Evolutionary conservation across 208 protist species (phyloP).

Genomic region (Wallacemonas sp.): DNA sequence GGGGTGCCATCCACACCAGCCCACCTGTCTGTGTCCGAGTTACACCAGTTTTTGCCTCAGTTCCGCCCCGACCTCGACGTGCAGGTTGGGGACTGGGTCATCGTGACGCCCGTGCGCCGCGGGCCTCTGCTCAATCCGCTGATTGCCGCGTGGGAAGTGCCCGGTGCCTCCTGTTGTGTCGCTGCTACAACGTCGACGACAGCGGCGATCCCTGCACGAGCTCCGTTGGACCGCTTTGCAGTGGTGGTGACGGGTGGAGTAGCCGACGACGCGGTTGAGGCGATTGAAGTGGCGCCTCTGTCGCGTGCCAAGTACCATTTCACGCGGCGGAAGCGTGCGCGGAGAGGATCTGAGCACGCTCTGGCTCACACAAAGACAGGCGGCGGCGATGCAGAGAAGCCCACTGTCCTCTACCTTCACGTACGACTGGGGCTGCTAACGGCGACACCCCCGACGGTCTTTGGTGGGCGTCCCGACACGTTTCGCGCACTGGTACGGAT

Average conservation of each 20-base stretch:
- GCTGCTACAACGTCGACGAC: background rate
- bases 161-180: background rate
- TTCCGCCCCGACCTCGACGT: slow-evolving; percentile 61
- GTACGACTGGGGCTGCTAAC: slow-evolving; percentile 72
- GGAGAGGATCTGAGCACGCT: background rate
- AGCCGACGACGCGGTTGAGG: background rate
- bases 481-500: slow-evolving; percentile 31
- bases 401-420: slow-evolving; percentile 58
- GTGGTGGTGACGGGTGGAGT: background rate
- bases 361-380: background rate
- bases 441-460: slow-evolving; percentile 61
- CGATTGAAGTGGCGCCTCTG: background rate
- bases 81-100: slow-evolving; percentile 83
- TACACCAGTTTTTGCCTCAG: slow-evolving; percentile 66
- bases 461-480: slow-evolving; percentile 58
- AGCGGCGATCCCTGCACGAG: background rate
- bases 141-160: slow-evolving; percentile 37
- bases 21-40: slow-evolving; percentile 34
- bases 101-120: slow-evolving; percentile 57
- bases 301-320: slow-evolving; percentile 9
- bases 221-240: background rate
- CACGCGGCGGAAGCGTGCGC: slow-evolving; percentile 12
- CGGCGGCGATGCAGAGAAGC: slow-evolving; percentile 9
- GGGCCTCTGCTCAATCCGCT: slow-evolving; percentile 54
- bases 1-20: slow-evolving; percentile 11